phyloP scores from a whole-genome alignment of 1,284 basidiomycete genomes.

The Chalciporus sp. region DNA sequence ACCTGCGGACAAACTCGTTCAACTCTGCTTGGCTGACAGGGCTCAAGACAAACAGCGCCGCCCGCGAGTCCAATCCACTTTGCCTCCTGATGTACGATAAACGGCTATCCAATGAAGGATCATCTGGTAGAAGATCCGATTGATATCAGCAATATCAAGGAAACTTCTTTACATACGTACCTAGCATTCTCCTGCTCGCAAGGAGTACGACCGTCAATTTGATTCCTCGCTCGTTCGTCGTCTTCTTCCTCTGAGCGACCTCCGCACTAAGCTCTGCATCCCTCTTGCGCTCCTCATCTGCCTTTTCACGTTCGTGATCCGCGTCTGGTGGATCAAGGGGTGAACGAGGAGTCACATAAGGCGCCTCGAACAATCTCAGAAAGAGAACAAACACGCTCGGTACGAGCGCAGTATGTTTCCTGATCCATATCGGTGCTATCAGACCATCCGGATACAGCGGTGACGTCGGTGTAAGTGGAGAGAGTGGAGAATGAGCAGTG shows the following conservation, averaged over 20 bases:
- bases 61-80: constrained; percentile 87
- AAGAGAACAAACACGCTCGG: constrained; percentile 94
- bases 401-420: constrained; percentile 90
- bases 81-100: constrained; percentile 86
- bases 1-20: too few relatives aligned
- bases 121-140: constrained; percentile 52
- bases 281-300: constrained; percentile 66
- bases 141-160: neutral
- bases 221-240: constrained; percentile 82
- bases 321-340: constrained; percentile 57
- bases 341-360: constrained; percentile 43
- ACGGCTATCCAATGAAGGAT: constrained; percentile 79
- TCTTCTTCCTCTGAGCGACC: constrained; percentile 78
- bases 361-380: constrained; percentile 74
- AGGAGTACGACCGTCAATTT: constrained; percentile 96
- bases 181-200: constrained; percentile 82
- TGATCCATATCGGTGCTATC: constrained; percentile 95
- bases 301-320: constrained; percentile 55
- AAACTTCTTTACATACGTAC: constrained; percentile 39
- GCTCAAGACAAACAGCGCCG: constrained; percentile 91
- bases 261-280: constrained; percentile 81
- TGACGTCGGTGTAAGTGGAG: constrained; percentile 84
- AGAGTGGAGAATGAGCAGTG: constrained; percentile 81
- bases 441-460: constrained; percentile 94
- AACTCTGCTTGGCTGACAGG: constrained; percentile 85